A percentile compares a stretch with the other conserved stretches of the same genome.
Evolutionary conservation across 129 eudicot genomes (phyloP).

Genomic region (Helichrysum umbraculigerum): DNA sequence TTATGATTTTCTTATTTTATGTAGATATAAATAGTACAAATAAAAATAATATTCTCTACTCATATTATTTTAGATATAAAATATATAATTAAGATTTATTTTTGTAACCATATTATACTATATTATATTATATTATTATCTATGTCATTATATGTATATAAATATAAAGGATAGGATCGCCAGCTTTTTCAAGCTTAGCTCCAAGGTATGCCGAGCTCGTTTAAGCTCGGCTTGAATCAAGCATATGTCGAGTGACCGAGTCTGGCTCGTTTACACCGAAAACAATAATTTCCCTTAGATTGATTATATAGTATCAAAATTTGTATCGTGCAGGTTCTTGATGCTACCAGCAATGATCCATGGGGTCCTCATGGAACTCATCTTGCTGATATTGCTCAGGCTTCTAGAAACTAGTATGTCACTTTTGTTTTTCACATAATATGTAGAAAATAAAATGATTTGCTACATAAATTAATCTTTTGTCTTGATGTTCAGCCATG

Average conservation of each 20-base stretch:
- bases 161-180: neutral
- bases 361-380: slow-evolving; percentile 99
- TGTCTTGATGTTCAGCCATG: slow-evolving; percentile 64
- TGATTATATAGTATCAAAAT: neutral
- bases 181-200: neutral
- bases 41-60: neutral
- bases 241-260: neutral
- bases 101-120: too few relatives aligned
- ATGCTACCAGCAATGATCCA: slow-evolving; percentile 98
- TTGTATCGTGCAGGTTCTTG: slow-evolving; percentile 66
- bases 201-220: neutral
- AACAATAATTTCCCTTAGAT: neutral
- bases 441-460: neutral
- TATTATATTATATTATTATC: too few relatives aligned
- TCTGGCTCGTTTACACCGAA: neutral
- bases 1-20: neutral
- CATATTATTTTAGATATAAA: neutral
- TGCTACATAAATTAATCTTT: slow-evolving; percentile 6
- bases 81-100: too few relatives aligned
- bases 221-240: neutral
- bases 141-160: too few relatives aligned
- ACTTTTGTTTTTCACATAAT: neutral
- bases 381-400: slow-evolving; percentile 94
- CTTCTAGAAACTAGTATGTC: slow-evolving; percentile 89
- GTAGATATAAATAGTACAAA: neutral